Evolutionary conservation across 441 rosid species (phyloP), one percentile per base, ranked within the genome.

Genomic region (Populus trichocarpa): DNA sequence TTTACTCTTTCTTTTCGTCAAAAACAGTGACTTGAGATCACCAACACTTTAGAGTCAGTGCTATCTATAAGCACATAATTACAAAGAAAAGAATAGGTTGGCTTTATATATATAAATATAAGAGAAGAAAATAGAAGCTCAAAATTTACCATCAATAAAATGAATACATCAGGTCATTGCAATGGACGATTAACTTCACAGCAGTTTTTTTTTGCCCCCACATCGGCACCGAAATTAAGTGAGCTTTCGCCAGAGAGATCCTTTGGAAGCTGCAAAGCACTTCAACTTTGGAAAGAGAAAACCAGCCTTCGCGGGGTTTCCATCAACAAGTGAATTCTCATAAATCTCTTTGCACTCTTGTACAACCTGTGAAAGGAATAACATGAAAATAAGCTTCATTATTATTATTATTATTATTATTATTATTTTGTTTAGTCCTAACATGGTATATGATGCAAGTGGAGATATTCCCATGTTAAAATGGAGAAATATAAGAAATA

Each of bases 271-370:
- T 75, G 86, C 35, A 73, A 93, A 91, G 80, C 83, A 89, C 83
- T 95, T 95, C 81, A 97, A 92, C 85, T 84, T 89, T 0, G 98
- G 88, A 85, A 95, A 97, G 12, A 97, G 89, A 71, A 93, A 92
- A 72, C 99, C 99, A 1, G 97, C 82, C 89, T 85, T 95, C 9
- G 94, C 92, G 8, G 99, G 97, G 22, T 87, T 91, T 71, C 99
- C 99, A 76, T 88, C 93, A 68, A 91, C 86, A 38, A 89, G 91
- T 6, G 98, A 89, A 75, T 97, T 93, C 87, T 92, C 98, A 33
- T 93, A 95, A 59, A 97, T 95, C 78, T 95, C 99, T 85, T 82
- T 95, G 90, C 98, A 97, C 81, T 97, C 99, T 84, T 93, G 99
- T 71, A 93, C 94, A 38, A 97, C 98, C 99, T 96, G 90, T 13